Evolutionary conservation across 2,329 filamentous ascomycete species (phyloP).

Genomic region (Thelonectria blattea): DNA sequence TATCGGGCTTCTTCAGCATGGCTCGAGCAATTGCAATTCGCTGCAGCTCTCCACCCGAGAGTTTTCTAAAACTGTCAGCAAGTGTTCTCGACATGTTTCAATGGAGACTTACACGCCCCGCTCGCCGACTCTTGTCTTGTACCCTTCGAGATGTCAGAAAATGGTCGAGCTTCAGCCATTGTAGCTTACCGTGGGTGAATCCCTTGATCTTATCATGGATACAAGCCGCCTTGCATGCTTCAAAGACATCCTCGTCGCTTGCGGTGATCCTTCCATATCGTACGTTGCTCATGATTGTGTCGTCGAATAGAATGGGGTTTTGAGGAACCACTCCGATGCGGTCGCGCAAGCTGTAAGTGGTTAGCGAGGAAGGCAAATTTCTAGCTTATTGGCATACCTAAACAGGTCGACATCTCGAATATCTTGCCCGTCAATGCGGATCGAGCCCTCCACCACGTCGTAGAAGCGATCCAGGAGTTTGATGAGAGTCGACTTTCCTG

Average conservation of each 20-base stretch:
- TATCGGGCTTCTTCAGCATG: slow-evolving; percentile 74
- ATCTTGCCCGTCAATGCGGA: slow-evolving; percentile 63
- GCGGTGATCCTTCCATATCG: slow-evolving; percentile 61
- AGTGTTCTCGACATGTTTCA: not conserved
- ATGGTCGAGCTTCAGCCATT: not conserved
- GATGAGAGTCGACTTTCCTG: slow-evolving; percentile 64
- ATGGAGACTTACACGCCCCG: slow-evolving; percentile 50
- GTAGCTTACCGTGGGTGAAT: slow-evolving; percentile 56
- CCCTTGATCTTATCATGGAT: slow-evolving; percentile 64
- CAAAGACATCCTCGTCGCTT: slow-evolving; percentile 60
- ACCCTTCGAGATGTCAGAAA: slow-evolving; percentile 43
- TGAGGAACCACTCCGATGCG: slow-evolving; percentile 64
- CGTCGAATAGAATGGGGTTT: slow-evolving; percentile 61
- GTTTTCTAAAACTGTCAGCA: slow-evolving; percentile 51
- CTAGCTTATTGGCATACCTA: slow-evolving; percentile 42
- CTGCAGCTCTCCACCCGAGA: slow-evolving; percentile 71
- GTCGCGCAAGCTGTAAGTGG: slow-evolving; percentile 52
- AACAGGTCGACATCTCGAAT: slow-evolving; percentile 59
- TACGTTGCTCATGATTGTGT: slow-evolving; percentile 65
- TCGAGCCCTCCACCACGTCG: slow-evolving; percentile 58
- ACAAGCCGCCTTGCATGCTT: slow-evolving; percentile 60
- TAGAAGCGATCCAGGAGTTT: slow-evolving; percentile 67
- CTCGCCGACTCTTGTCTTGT: slow-evolving; percentile 58
- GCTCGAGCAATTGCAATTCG: slow-evolving; percentile 73
- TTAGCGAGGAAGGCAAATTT: slow-evolving; percentile 26